phyloP scores from a whole-genome alignment of 257 asterid species.

The Nicotiana tomentosiformis region DNA sequence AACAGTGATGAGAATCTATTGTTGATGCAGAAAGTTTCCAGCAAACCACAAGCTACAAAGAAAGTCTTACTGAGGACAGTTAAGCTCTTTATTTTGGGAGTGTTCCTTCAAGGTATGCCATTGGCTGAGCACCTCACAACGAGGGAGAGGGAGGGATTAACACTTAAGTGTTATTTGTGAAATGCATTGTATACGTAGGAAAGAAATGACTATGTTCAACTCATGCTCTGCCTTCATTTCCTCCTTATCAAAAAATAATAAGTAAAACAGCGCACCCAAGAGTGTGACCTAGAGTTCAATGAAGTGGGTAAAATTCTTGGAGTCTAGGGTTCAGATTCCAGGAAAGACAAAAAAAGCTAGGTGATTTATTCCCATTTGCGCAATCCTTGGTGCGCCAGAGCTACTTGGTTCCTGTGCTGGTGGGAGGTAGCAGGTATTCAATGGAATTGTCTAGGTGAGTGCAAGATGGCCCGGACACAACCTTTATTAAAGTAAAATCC shows the following conservation, averaged over 20 bases:
- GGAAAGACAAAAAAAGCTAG: neutral
- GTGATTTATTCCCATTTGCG: neutral
- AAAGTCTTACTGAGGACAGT: slow-evolving; percentile 57
- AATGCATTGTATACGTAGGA: neutral
- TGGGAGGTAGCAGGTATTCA: neutral
- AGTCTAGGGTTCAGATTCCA: neutral
- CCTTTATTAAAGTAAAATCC: neutral
- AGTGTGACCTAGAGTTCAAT: neutral
- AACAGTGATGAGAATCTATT: neutral
- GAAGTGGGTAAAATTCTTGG: neutral
- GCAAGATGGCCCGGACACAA: neutral
- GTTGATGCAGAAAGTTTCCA: slow-evolving; percentile 53
- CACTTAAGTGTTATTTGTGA: neutral
- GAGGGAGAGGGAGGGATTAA: neutral
- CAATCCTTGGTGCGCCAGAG: neutral
- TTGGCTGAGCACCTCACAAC: neutral
- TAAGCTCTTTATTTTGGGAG: slow-evolving; percentile 68
- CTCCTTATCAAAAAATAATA: neutral
- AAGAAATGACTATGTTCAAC: neutral
- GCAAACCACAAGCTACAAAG: slow-evolving; percentile 57
- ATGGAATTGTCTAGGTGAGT: neutral
- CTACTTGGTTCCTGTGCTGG: neutral
- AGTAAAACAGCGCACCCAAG: neutral
- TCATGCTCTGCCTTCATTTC: neutral
- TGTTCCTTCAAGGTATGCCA: slow-evolving; percentile 77